Evolutionary conservation across 2,329 filamentous ascomycete species (phyloP).

Genomic region (Corynespora cassiicola): DNA sequence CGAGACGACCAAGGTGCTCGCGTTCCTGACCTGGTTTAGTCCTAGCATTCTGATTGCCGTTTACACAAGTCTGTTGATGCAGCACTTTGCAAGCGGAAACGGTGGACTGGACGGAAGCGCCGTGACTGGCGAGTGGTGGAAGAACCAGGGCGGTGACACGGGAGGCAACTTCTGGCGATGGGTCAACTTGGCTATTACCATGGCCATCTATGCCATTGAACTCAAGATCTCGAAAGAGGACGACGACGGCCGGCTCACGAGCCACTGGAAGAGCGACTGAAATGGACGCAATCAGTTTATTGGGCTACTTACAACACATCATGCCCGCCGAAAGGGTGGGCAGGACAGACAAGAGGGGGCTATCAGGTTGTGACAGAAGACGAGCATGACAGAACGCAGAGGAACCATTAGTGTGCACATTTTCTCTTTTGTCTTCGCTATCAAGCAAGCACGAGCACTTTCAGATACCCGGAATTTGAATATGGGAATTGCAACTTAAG

Average conservation of each 20-base stretch:
- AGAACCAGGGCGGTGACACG: constrained; percentile 78
- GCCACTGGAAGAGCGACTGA: constrained; percentile 92
- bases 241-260: constrained; percentile 72
- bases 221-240: constrained; percentile 85
- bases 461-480: constrained; percentile 35
- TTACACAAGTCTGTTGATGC: constrained; percentile 93
- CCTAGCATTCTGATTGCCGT: constrained; percentile 94
- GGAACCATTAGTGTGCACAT: constrained; percentile 1
- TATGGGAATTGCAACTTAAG: background rate
- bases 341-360: no score
- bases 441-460: constrained; percentile 17
- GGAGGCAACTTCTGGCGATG: constrained; percentile 91
- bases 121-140: constrained; percentile 75
- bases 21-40: constrained; percentile 90
- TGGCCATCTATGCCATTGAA: constrained; percentile 89
- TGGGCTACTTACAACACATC: background rate
- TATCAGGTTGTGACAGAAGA: no score
- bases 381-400: background rate
- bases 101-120: constrained; percentile 58
- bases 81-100: constrained; percentile 79
- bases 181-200: constrained; percentile 89
- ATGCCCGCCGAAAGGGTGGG: no score
- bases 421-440: constrained; percentile 11
- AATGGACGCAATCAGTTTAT: background rate
- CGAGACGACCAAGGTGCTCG: constrained; percentile 78